A percentile compares a stretch with the other conserved stretches of the same genome.
These are phyloP conservation scores for Ulmus americana DNA, from an alignment of 331 rosid species.

Conservation along the genomic window DNA sequence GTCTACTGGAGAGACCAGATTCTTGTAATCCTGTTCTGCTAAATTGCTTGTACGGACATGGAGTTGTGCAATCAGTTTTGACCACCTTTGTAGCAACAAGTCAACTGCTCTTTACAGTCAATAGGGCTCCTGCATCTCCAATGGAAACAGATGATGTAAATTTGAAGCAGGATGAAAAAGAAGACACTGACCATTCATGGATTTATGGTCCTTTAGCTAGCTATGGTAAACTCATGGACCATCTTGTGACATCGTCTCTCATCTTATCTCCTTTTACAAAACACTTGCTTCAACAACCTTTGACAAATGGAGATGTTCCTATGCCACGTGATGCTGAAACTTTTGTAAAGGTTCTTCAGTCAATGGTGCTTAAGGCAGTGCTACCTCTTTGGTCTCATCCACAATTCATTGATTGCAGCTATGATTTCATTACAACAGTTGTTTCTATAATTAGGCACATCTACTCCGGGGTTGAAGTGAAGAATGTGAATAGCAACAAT, in stretches of 20 bases:
- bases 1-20: slow-evolving; percentile 86
- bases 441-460: slow-evolving; percentile 77
- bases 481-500: slow-evolving; percentile 52
- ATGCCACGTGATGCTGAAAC: slow-evolving; percentile 85
- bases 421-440: slow-evolving; percentile 71
- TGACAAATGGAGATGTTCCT: slow-evolving; percentile 51
- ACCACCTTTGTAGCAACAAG: slow-evolving; percentile 98
- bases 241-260: slow-evolving; percentile 83
- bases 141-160: slow-evolving; percentile 89
- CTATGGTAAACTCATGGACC: slow-evolving; percentile 95
- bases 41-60: slow-evolving; percentile 88
- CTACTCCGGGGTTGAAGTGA: slow-evolving; percentile 89
- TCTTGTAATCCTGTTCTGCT: slow-evolving; percentile 81
- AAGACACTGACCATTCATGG: slow-evolving; percentile 76
- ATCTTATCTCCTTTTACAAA: slow-evolving; percentile 76
- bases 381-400: slow-evolving; percentile 97
- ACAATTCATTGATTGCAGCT: slow-evolving; percentile 76
- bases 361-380: slow-evolving; percentile 89
- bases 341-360: slow-evolving; percentile 91
- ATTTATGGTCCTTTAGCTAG: slow-evolving; percentile 86
- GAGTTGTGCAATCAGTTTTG: slow-evolving; percentile 78
- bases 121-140: slow-evolving; percentile 78
- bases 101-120: slow-evolving; percentile 75
- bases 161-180: slow-evolving; percentile 60
- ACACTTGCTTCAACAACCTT: slow-evolving; percentile 84